phyloP scores from a whole-genome alignment of 2,329 filamentous ascomycete genomes.

The Ceratocystis eucalypticola region DNA sequence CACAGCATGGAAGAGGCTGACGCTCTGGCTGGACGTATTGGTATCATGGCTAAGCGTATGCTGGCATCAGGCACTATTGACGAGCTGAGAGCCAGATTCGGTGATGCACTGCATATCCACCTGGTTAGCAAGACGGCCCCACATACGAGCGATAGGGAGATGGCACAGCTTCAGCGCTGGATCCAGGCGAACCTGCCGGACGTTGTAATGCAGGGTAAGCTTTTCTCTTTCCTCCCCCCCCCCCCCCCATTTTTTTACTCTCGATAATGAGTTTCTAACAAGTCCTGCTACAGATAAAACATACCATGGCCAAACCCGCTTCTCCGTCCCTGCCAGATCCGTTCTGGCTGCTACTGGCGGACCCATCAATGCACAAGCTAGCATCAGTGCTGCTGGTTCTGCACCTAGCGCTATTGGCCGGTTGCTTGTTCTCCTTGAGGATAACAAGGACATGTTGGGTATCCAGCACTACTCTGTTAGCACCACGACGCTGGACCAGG shows the following conservation, averaged over 20 bases:
- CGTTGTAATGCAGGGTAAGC: slow-evolving; percentile 46
- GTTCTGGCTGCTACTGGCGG: slow-evolving; percentile 21
- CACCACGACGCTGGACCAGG: slow-evolving; percentile 78
- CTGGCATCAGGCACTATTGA: slow-evolving; percentile 68
- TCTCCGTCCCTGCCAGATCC: slow-evolving; percentile 50
- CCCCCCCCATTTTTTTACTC: background rate
- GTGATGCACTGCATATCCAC: slow-evolving; percentile 68
- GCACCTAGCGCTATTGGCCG: slow-evolving; percentile 44
- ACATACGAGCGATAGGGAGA: slow-evolving; percentile 55
- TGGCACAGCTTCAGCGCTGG: slow-evolving; percentile 53
- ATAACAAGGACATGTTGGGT: slow-evolving; percentile 51
- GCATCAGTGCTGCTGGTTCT: background rate
- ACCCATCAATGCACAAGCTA: background rate
- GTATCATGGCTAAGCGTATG: slow-evolving; percentile 78
- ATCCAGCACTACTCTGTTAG: slow-evolving; percentile 79
- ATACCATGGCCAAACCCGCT: slow-evolving; percentile 79
- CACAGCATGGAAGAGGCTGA: slow-evolving; percentile 95
- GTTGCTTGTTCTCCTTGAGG: slow-evolving; percentile 61
- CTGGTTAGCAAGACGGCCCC: slow-evolving; percentile 64
- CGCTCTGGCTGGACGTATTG: slow-evolving; percentile 67
- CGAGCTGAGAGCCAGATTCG: slow-evolving; percentile 58
- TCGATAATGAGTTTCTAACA: background rate
- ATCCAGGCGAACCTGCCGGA: slow-evolving; percentile 46
- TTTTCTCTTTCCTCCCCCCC: too few species aligned
- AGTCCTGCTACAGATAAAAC: slow-evolving; percentile 37